Evolutionary conservation across 805 yeast genomes (phyloP), one percentile per base, ranked within the genome.

Genomic region (Schizosaccharomyces octosporus): DNA sequence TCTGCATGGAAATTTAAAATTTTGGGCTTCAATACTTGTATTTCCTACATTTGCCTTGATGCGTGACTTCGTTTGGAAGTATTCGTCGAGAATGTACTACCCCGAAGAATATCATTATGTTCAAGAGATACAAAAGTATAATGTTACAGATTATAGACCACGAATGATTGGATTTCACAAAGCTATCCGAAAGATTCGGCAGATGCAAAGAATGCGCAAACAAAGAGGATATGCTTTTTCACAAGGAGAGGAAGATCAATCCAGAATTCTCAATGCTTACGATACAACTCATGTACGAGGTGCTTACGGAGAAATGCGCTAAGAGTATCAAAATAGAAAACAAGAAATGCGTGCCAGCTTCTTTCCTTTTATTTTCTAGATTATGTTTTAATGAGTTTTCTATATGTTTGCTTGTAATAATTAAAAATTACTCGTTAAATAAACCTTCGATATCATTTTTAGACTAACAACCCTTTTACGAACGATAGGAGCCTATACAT

Each of bases 181-280:
- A 71, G 97, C 97, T 5, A 93, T 93, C 62, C 79, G 97, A 69
- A 93, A 88, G 69, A 97, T 93, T 29, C 83, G 99, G 72, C 99
- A 94, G 72, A 97, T 93, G 48, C 95, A 90, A 72, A 80, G 99
- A 72, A 90, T 93, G 86, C 85, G 94, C 70, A 93, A 93, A 69
- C 98, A 93, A 73, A 82, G 97, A 73, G 99, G 99, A 5, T 93
- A 87, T 76, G 99, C 99, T 1, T 93, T 93, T 68, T 88, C 97
- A 5, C 97, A 93, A 72, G 88, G 85, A 59, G 95, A 87, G 65
- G 95, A 86, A 70, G 95, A 95, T 45, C 96, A 89, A 73, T 96
- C 88, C 66, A 82, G 83, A 69, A 80, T 93, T 64, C 84, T 93
- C 59, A 79, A 97, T 67, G 87, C 94, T 75, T 93, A 93, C 68